Base-by-base conservation (phyloP, 1,139 yeast genomes). In the Pichia cactophila region DNA sequence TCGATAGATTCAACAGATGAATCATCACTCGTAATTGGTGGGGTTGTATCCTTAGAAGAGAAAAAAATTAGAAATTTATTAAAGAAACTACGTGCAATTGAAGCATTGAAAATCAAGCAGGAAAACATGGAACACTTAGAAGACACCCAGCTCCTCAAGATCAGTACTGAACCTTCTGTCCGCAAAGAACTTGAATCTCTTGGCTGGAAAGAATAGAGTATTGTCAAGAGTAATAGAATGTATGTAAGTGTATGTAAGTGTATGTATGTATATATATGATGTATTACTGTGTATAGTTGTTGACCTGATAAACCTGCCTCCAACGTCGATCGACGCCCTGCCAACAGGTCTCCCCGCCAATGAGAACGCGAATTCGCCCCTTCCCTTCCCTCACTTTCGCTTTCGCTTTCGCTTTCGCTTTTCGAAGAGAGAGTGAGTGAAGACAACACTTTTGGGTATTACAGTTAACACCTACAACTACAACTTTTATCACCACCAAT, bases 11-110 rank as follows among this genome's bases (percentile, higher is more conserved):
- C 66, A 17, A 17, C 17, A 5, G 50, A 61, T 29, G 35, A 31
- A 31, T 31, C 35, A 6, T 58, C 65, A 16, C 50, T 68, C 46
- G 80, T 80, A 38, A 71, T 76, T 53, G 86, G 86, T 39, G 86
- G 86, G 48, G 80, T 78, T 42, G 72, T 75, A 46, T 76, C 86
- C 11, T 69, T 83, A 60, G 97, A 90, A 68, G 97, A 92, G 60
- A 92, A 90, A 74, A 89, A 89, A 69, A 83, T 88, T 57, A 80
- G 98, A 65, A 83, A 95, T 28, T 76, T 92, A 63, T 75, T 90
- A 67, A 92, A 92, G 72, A 94, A 94, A 69, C 76, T 92, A 57
- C 79, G 97, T 62, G 97, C 98, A 14, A 92, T 92, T 53, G 96
- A 90, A 66, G 82, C 81, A 47, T 77, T 94, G 61, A 90, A 90